Conservation (phyloP, 352 stramenopile genomes). For the Phytophthora multivora region DNA sequence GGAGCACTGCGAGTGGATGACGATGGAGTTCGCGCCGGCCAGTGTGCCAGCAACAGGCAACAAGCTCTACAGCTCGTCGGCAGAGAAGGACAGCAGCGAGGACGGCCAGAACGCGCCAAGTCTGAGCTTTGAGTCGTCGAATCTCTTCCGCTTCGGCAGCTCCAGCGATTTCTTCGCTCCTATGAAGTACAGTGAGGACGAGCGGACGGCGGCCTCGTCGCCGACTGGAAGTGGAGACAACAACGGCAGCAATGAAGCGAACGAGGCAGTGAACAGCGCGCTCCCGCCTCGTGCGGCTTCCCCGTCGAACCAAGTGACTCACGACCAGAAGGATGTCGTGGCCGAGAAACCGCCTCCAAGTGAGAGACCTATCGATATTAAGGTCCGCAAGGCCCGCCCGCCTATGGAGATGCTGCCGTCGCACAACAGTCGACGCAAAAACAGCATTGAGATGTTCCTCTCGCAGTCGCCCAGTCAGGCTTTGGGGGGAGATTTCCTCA, state of each 20-base stretch:
- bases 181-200: conserved; percentile 53
- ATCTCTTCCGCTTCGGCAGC: conserved; percentile 55
- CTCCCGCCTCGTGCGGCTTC: conserved; percentile 5
- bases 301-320: conserved; percentile 51
- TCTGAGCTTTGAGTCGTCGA: conserved; percentile 48
- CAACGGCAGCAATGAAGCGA: neutral
- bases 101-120: conserved; percentile 10
- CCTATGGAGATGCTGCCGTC: conserved; percentile 37
- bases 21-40: conserved; percentile 38
- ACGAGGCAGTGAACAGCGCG: neutral
- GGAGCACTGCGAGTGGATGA: conserved; percentile 15
- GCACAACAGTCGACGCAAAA: conserved; percentile 64
- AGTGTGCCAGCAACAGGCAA: conserved; percentile 4
- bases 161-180: conserved; percentile 52
- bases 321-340: conserved; percentile 20
- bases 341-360: conserved; percentile 5
- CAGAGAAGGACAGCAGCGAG: conserved; percentile 9
- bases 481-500: conserved; percentile 77
- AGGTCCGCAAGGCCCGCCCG: conserved; percentile 19
- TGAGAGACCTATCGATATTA: conserved; percentile 18
- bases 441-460: conserved; percentile 89
- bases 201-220: conserved; percentile 7
- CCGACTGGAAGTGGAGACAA: conserved; percentile 24
- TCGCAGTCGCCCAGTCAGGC: conserved; percentile 84
- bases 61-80: conserved; percentile 16